Evolutionary conservation across 768 basidiomycete species (phyloP).

Genomic region (Boletellus emodensis): DNA sequence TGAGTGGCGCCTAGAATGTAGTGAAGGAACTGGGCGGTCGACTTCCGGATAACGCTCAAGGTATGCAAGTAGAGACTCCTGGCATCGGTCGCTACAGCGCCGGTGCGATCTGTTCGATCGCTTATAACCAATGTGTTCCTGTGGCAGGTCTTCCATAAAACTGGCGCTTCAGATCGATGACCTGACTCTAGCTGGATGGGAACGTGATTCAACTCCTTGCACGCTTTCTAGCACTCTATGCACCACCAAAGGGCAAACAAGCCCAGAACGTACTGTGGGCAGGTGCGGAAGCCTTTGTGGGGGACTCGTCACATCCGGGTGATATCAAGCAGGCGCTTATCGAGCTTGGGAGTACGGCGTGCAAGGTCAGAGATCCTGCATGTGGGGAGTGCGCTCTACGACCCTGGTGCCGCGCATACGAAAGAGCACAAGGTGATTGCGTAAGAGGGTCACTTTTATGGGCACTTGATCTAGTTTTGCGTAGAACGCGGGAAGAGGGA

Average conservation of each 20-base stretch:
- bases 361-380: conserved; percentile 76
- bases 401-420: conserved; percentile 65
- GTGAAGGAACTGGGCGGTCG: conserved; percentile 61
- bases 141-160: conserved; percentile 54
- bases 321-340: conserved; percentile 93
- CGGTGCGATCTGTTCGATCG: conserved; percentile 82
- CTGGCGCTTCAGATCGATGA: not conserved
- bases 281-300: conserved; percentile 67
- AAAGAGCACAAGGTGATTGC: conserved; percentile 6
- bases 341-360: conserved; percentile 91
- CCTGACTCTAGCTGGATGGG: conserved; percentile 65
- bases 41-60: conserved; percentile 75
- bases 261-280: conserved; percentile 83
- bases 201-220: conserved; percentile 86
- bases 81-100: conserved; percentile 89
- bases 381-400: conserved; percentile 73
- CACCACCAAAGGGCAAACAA: conserved; percentile 72
- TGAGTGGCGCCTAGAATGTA: conserved; percentile 79
- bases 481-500: conserved; percentile 18
- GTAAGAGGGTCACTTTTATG: conserved; percentile 5
- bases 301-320: conserved; percentile 53
- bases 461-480: not conserved
- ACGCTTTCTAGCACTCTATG: conserved; percentile 77
- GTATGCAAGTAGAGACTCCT: conserved; percentile 79
- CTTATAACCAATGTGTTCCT: conserved; percentile 77